Evolutionary conservation across 2,329 filamentous ascomycete species (phyloP).

Genomic region (Fusarium euwallaceae): DNA sequence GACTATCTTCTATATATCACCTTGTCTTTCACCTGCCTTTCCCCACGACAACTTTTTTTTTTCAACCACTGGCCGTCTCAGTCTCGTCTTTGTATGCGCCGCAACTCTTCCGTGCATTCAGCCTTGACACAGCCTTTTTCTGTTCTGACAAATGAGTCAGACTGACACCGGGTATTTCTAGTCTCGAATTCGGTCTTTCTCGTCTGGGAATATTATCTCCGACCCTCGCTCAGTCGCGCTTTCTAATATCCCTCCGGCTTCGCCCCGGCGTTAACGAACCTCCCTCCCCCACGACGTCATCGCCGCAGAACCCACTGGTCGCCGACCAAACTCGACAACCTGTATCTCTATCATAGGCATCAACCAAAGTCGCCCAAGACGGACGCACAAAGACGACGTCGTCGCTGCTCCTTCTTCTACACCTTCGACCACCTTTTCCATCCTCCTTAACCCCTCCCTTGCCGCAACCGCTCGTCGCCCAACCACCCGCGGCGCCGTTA

Average conservation of each 20-base stretch:
- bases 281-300: conserved; percentile 47
- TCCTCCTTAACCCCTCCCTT: conserved; percentile 61
- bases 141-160: conserved; percentile 27
- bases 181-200: conserved; percentile 40
- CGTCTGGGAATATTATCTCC: conserved; percentile 41
- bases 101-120: conserved; percentile 31
- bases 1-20: conserved; percentile 18
- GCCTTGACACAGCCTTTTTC: conserved; percentile 18
- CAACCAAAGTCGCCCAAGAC: conserved; percentile 59
- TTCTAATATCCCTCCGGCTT: conserved; percentile 35
- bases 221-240: conserved; percentile 34
- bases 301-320: conserved; percentile 43
- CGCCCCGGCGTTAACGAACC: conserved; percentile 43
- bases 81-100: conserved; percentile 38
- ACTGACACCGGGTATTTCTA: conserved; percentile 42
- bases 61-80: conserved; percentile 7
- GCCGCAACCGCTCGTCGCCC: conserved; percentile 3
- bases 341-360: conserved; percentile 42
- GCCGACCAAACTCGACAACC: conserved; percentile 32
- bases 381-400: conserved; percentile 62
- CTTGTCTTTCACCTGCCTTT: conserved; percentile 23
- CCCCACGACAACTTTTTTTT: conserved; percentile 27
- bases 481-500: conserved; percentile 26
- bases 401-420: conserved; percentile 62
- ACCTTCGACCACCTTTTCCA: conserved; percentile 65